These are phyloP conservation scores for Kluyveromyces starmeri DNA, from an alignment of 805 yeast species.

Conservation along the genomic window DNA sequence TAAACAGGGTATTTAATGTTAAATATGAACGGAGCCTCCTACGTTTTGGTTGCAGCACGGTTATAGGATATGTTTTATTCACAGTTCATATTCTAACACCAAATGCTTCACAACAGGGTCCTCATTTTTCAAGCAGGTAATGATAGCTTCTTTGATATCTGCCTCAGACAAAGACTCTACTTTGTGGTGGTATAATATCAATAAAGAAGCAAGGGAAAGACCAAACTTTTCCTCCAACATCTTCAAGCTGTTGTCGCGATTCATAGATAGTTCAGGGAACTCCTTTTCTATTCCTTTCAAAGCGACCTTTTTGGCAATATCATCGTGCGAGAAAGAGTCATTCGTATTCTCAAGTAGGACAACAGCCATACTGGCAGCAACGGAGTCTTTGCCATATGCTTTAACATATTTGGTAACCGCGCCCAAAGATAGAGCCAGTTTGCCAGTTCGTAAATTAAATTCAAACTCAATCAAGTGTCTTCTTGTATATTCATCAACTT, in stretches of 20 bases:
- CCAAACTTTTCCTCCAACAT: conserved; percentile 14
- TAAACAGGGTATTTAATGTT: no score
- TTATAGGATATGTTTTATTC: no score
- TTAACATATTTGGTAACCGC: conserved; percentile 20
- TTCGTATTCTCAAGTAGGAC: conserved; percentile 18
- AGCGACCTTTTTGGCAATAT: conserved; percentile 26
- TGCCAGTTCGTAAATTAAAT: conserved; percentile 21
- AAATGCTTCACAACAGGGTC: conserved; percentile 22
- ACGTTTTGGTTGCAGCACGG: no score
- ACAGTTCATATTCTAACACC: conserved; percentile 22
- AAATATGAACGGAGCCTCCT: no score
- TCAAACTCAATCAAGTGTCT: conserved; percentile 24
- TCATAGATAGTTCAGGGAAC: conserved; percentile 15
- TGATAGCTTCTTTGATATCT: conserved; percentile 15
- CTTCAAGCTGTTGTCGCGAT: conserved; percentile 14
- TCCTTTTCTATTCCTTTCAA: conserved; percentile 22
- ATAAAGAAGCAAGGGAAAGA: conserved; percentile 10
- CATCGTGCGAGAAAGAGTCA: conserved; percentile 15
- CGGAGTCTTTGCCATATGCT: conserved; percentile 12
- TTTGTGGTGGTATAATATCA: conserved; percentile 13
- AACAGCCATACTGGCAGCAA: conserved; percentile 23
- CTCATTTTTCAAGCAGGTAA: conserved; percentile 11
- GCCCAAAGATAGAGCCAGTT: conserved; percentile 25
- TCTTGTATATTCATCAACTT: conserved; percentile 34
- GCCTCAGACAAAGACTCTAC: conserved; percentile 1